Evolutionary conservation across 768 basidiomycete species (phyloP).

Genomic region (Pilatotrama ljubarskyi): DNA sequence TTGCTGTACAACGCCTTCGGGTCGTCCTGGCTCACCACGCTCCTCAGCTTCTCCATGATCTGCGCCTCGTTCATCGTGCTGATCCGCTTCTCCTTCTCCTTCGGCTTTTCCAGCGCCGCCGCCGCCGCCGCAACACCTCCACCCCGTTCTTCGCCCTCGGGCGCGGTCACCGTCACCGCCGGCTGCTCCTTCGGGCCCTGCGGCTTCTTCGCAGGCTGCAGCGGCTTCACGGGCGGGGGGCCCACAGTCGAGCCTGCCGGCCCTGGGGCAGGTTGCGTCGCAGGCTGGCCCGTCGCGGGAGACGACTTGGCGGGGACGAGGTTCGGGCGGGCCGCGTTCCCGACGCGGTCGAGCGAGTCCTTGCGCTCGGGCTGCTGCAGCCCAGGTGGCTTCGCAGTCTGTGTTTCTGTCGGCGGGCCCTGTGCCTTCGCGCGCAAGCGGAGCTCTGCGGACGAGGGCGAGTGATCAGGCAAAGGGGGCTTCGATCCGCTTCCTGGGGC

Average conservation of each 20-base stretch:
- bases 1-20: conserved; percentile 90
- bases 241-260: conserved; percentile 50
- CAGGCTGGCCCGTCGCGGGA: conserved; percentile 45
- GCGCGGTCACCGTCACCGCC: conserved; percentile 49
- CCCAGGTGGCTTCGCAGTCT: conserved; percentile 35
- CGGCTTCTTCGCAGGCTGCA: conserved; percentile 72
- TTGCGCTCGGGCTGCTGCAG: conserved; percentile 45
- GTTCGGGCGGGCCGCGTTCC: conserved; percentile 37
- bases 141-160: conserved; percentile 47
- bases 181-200: conserved; percentile 29
- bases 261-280: conserved; percentile 45
- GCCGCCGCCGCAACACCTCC: conserved; percentile 68
- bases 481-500: conserved; percentile 37
- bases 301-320: conserved; percentile 45
- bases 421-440: conserved; percentile 63
- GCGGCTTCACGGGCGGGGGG: conserved; percentile 67
- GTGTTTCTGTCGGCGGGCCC: conserved; percentile 42
- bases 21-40: conserved; percentile 84
- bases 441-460: conserved; percentile 65
- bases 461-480: conserved; percentile 46
- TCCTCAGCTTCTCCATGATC: conserved; percentile 95
- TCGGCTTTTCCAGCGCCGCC: conserved; percentile 62
- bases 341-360: conserved; percentile 44
- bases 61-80: conserved; percentile 97
- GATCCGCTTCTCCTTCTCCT: conserved; percentile 79